Conservation (phyloP, 352 stramenopile species). For the Globisporangium carolinianum region DNA sequence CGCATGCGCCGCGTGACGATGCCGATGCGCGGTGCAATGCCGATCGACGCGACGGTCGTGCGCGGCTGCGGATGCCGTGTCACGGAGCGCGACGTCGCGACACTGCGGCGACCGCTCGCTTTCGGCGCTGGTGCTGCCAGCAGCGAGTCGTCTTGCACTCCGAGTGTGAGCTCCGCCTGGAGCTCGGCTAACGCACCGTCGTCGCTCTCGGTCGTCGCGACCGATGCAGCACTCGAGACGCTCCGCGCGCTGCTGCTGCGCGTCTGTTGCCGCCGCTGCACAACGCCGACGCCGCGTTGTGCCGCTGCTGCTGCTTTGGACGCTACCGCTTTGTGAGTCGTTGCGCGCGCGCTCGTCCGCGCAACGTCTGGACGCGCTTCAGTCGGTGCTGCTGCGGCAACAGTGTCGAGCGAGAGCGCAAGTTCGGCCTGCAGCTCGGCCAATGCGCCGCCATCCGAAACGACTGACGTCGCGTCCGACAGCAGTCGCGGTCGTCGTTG, state of each 20-base stretch:
- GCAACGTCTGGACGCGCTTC: neutral
- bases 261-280: neutral
- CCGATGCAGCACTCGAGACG: conserved; percentile 13
- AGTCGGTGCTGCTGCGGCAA: neutral
- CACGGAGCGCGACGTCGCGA: neutral
- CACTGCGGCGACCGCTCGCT: neutral
- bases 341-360: neutral
- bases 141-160: neutral
- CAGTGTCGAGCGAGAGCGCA: neutral
- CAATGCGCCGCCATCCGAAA: conserved; percentile 6
- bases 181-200: conserved; percentile 23
- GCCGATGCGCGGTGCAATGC: conserved; percentile 3
- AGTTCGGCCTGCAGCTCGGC: conserved; percentile 10
- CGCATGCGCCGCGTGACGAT: conserved; percentile 5
- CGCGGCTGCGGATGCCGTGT: neutral
- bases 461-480: conserved; percentile 1
- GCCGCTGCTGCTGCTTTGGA: neutral
- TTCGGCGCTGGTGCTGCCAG: neutral
- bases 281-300: neutral
- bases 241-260: neutral
- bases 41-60: neutral
- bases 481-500: neutral
- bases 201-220: conserved; percentile 23
- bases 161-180: conserved; percentile 20
- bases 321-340: too few species aligned